Evolutionary conservation across 1,139 yeast species (phyloP), one percentile per base, ranked within the genome.

Genomic region (Scheffersomyces stambukii): DNA sequence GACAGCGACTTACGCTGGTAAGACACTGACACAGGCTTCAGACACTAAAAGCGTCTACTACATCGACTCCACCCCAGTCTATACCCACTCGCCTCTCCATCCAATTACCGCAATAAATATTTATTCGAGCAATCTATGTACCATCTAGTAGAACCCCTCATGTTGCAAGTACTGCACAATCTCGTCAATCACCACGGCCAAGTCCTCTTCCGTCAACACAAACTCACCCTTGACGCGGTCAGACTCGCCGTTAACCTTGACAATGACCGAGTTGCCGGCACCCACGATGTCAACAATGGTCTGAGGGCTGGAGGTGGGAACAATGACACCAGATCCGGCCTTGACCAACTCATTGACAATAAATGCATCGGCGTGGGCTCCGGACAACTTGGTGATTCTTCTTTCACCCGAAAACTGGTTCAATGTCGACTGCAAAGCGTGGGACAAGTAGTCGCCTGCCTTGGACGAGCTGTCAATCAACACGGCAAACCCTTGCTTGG

Each of bases 391-490:
- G 28, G 94, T 75, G 42, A 83, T 84, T 48, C 89, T 81, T 57
- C 97, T 81, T 31, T 86, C 88, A 31, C 95, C 91, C 38, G 82
- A 76, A 43, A 75, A 79, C 67, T 89, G 96, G 67, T 89, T 84
- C 62, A 89, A 78, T 16, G 94, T 84, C 24, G 93, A 84, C 56
- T 88, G 85, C 44, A 89, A 70, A 8, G 96, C 97, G 48, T 78
- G 79, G 7, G 93, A 77, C 41, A 89, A 63, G 40, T 62, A 57
- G 25, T 63, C 69, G 24, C 66, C 66, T 30, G 50, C 46, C 40
- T 70, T 82, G 35, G 78, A 74, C 31, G 74, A 70, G 51, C 61
- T 70, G 48, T 70, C 64, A 40, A 77, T 69, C 46, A 64, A 70
- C 42, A 80, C 63, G 8, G 84, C 86, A 59, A 89, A 89, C 24